These are phyloP conservation scores for Planoprotostelium fungivorum DNA, from an alignment of 78 protist species.

Conservation along the genomic window DNA sequence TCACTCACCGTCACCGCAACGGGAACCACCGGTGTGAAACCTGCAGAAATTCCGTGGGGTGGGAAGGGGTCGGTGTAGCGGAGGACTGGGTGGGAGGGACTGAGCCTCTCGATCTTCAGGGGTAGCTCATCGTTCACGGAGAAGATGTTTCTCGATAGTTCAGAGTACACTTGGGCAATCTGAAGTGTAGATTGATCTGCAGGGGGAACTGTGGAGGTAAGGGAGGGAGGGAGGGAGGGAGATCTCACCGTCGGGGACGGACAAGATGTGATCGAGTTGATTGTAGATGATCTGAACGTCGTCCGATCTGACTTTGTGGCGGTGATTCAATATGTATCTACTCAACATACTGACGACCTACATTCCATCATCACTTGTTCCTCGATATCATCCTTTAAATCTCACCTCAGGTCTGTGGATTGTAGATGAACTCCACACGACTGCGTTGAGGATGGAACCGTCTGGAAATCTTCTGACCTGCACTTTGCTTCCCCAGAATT, in stretches of 20 bases:
- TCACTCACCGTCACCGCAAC: neutral
- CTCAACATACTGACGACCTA: slow-evolving; percentile 24
- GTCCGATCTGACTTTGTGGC: slow-evolving; percentile 10
- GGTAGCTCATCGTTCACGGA: slow-evolving; percentile 9
- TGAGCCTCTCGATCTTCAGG: slow-evolving; percentile 16
- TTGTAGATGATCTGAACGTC: neutral
- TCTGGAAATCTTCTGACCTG: slow-evolving; percentile 51
- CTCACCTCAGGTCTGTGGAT: neutral
- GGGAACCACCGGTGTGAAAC: too few species aligned
- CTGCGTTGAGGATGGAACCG: slow-evolving; percentile 49
- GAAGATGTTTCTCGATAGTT: neutral
- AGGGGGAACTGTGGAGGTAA: neutral
- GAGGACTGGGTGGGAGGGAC: slow-evolving; percentile 18
- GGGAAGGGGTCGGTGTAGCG: slow-evolving; percentile 36
- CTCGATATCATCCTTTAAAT: neutral
- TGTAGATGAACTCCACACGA: slow-evolving; percentile 14
- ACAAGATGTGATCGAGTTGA: slow-evolving; percentile 20
- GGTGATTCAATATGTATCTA: slow-evolving; percentile 12
- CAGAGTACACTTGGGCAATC: neutral
- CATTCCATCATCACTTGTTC: too few species aligned
- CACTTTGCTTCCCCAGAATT: slow-evolving; percentile 44
- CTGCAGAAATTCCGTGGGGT: slow-evolving; percentile 1
- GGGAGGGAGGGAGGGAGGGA: neutral
- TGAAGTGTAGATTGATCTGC: neutral
- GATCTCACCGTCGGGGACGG: neutral